phyloP scores from a whole-genome alignment of 371 early-diverging fungal genomes.

The Rozella allomycis region DNA sequence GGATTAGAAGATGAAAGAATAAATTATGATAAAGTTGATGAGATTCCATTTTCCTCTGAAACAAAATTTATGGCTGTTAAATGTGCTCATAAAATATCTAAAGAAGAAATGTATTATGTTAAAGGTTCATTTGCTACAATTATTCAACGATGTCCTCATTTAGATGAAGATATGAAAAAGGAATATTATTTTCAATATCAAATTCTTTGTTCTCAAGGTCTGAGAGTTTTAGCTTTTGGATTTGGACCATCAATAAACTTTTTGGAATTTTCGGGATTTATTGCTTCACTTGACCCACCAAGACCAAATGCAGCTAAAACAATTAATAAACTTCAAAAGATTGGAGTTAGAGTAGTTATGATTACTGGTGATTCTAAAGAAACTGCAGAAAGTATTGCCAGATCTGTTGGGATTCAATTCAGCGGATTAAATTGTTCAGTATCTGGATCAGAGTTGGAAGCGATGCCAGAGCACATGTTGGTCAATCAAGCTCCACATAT shows the following conservation, averaged over 20 bases:
- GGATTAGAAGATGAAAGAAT: constrained; percentile 23
- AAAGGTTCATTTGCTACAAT: too few species aligned
- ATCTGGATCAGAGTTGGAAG: constrained; percentile 2
- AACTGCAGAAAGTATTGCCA: not conserved
- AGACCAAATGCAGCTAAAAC: constrained; percentile 32
- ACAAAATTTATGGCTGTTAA: constrained; percentile 66
- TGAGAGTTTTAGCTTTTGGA: too few species aligned
- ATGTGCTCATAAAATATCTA: too few species aligned
- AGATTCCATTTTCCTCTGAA: constrained; percentile 49
- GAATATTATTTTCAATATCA: too few species aligned
- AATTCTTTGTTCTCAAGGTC: too few species aligned
- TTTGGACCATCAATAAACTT: too few species aligned
- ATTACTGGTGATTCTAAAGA: constrained; percentile 41
- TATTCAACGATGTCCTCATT: too few species aligned
- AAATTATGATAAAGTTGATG: constrained; percentile 18
- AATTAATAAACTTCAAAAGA: constrained; percentile 32
- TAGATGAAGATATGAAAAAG: too few species aligned
- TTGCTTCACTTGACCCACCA: constrained; percentile 36
- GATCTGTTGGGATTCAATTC: not conserved
- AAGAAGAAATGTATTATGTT: too few species aligned
- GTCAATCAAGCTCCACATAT: not conserved
- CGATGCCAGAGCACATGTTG: constrained; percentile 2
- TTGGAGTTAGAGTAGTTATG: constrained; percentile 54
- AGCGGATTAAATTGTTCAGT: not conserved
- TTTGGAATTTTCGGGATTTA: constrained; percentile 31